Conservation (phyloP, 1,284 basidiomycete species). For the Heliocybe sulcata region DNA sequence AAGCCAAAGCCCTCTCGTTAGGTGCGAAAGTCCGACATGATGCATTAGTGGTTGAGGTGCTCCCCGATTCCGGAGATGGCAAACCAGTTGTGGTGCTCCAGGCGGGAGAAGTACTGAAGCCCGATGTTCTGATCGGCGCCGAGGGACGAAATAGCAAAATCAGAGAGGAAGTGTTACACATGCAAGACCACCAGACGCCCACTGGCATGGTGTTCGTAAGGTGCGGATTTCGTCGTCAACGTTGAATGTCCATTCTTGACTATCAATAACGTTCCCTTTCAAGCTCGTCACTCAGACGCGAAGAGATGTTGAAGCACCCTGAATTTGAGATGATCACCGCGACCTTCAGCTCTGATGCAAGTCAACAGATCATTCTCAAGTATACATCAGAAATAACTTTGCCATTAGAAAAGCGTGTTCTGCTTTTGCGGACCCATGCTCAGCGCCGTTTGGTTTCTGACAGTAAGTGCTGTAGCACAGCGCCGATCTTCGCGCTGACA, state of each 20-base stretch:
- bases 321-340: not conserved
- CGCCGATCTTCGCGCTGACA: not conserved
- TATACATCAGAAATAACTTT: not conserved
- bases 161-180: conserved; percentile 17
- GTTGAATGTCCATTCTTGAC: not conserved
- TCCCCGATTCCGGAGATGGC: conserved; percentile 10
- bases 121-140: conserved; percentile 35
- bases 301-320: conserved; percentile 8
- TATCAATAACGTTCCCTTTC: conserved; percentile 1
- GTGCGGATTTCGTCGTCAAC: not conserved
- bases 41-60: not conserved
- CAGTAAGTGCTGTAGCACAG: not conserved
- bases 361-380: not conserved
- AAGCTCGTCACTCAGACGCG: conserved; percentile 19
- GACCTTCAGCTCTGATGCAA: not conserved
- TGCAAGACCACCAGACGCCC: not conserved
- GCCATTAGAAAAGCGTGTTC: not conserved
- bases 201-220: not conserved
- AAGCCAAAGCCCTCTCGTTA: not conserved
- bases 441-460: not conserved
- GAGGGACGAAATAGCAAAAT: conserved; percentile 29
- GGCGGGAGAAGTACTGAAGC: conserved; percentile 21
- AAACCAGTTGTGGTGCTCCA: conserved; percentile 19
- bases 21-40: not conserved
- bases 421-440: not conserved